A percentile compares a stretch with the other conserved stretches of the same genome.
Conservation (phyloP, 2,329 filamentous ascomycete genomes). For the Fusarium pseudoanthophilum region DNA sequence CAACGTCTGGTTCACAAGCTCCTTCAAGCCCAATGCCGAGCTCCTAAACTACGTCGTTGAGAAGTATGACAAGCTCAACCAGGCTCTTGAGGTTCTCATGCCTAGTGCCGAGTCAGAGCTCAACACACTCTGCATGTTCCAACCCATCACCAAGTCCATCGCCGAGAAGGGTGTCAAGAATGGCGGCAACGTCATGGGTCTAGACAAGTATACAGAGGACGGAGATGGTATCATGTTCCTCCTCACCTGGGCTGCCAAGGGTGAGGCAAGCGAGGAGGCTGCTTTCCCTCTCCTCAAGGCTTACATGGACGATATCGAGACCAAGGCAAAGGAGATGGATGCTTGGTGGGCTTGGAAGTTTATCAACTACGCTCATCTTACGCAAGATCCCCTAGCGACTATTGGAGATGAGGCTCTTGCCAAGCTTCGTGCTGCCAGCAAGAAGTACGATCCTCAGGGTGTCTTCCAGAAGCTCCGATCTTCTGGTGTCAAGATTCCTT, state of each 20-base stretch:
- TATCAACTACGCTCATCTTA: conserved; percentile 57
- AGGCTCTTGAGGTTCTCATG: conserved; percentile 41
- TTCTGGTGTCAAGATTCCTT: conserved; percentile 50
- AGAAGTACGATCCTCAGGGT: conserved; percentile 52
- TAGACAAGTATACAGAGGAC: conserved; percentile 45
- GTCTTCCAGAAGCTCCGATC: conserved; percentile 51
- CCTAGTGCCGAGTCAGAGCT: conserved; percentile 41
- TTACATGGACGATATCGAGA: conserved; percentile 48
- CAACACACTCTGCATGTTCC: conserved; percentile 48
- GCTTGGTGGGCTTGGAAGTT: conserved; percentile 50
- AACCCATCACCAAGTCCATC: conserved; percentile 49
- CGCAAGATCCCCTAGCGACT: conserved; percentile 51
- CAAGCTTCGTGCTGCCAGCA: conserved; percentile 46
- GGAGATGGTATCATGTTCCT: conserved; percentile 50
- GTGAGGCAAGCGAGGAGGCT: conserved; percentile 48
- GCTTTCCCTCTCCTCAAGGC: conserved; percentile 51
- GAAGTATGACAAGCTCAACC: conserved; percentile 46
- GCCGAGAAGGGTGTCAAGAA: conserved; percentile 45
- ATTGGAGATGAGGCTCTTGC: conserved; percentile 53
- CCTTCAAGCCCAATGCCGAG: conserved; percentile 51
- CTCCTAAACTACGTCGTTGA: conserved; percentile 49
- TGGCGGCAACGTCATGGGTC: conserved; percentile 50
- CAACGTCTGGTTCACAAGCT: conserved; percentile 51
- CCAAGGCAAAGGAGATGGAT: conserved; percentile 39
- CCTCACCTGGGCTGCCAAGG: conserved; percentile 45